These are phyloP conservation scores for Chlamydomonas incerta DNA, from an alignment of 139 green algal genomes.

Conservation along the genomic window DNA sequence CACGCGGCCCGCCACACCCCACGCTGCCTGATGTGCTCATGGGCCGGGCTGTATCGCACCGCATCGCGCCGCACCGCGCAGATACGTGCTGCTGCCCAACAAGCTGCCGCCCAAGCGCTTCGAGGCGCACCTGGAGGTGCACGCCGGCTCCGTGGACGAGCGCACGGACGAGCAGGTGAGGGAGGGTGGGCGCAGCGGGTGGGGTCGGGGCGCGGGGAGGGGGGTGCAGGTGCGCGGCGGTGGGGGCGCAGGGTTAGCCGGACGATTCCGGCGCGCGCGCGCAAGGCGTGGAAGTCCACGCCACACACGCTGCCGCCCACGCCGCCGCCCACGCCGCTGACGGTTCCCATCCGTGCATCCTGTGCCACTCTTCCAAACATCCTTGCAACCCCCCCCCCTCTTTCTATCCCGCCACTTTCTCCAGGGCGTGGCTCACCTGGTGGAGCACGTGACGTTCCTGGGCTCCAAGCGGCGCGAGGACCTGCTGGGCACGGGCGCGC, in stretches of 20 bases:
- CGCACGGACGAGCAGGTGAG: slow-evolving; percentile 76
- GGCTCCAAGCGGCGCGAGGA: slow-evolving; percentile 90
- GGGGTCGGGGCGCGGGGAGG: background rate
- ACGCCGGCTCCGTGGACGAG: slow-evolving; percentile 88
- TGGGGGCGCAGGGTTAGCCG: background rate
- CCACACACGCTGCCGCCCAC: no score
- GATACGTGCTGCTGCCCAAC: slow-evolving; percentile 97
- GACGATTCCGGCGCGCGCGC: no score
- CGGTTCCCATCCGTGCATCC: no score
- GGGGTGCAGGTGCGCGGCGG: background rate
- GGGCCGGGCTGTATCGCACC: no score
- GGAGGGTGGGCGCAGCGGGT: background rate
- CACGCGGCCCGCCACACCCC: no score
- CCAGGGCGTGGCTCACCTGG: slow-evolving; percentile 96
- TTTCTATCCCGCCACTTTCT: no score
- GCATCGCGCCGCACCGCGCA: no score
- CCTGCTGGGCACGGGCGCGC: slow-evolving; percentile 88
- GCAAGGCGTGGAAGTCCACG: no score
- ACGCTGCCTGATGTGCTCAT: no score
- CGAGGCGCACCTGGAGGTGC: slow-evolving; percentile 95
- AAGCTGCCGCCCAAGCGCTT: slow-evolving; percentile 89
- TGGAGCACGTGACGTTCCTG: slow-evolving; percentile 99
- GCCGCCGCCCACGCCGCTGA: no score
- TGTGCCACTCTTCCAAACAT: no score
- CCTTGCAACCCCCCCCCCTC: no score